phyloP scores from a whole-genome alignment of 2,329 filamentous ascomycete genomes.

The Hymenoscyphus infarciens region DNA sequence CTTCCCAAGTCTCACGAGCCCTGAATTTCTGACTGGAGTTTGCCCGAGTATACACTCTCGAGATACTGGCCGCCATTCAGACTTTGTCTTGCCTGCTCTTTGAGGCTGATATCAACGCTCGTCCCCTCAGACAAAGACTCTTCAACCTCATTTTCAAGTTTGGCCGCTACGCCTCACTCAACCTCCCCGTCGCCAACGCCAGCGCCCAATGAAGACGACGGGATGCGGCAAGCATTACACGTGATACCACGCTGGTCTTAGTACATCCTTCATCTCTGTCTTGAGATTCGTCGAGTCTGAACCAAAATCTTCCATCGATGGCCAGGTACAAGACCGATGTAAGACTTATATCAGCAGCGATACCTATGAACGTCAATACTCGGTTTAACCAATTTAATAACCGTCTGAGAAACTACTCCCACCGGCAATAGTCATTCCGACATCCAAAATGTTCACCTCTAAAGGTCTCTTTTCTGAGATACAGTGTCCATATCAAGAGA shows the following conservation, averaged over 20 bases:
- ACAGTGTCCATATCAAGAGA: slow-evolving; percentile 31
- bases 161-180: neutral
- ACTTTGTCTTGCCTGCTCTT: neutral
- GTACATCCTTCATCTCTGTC: neutral
- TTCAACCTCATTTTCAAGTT: neutral
- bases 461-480: slow-evolving; percentile 34
- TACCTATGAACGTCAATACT: neutral
- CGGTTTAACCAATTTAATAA: too few species aligned
- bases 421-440: slow-evolving; percentile 22
- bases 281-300: neutral
- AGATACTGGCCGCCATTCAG: neutral
- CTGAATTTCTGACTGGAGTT: neutral
- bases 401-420: neutral
- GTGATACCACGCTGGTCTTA: neutral
- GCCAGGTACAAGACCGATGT: neutral
- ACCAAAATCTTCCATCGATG: neutral
- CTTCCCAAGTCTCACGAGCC: neutral
- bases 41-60: neutral
- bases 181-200: neutral
- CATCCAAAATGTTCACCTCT: slow-evolving; percentile 37
- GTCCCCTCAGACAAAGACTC: neutral
- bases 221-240: neutral
- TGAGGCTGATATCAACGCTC: neutral
- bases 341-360: neutral
- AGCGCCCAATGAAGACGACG: neutral